Conservation (phyloP, 2,329 filamentous ascomycete species). For the Hypoxylon sp. region DNA sequence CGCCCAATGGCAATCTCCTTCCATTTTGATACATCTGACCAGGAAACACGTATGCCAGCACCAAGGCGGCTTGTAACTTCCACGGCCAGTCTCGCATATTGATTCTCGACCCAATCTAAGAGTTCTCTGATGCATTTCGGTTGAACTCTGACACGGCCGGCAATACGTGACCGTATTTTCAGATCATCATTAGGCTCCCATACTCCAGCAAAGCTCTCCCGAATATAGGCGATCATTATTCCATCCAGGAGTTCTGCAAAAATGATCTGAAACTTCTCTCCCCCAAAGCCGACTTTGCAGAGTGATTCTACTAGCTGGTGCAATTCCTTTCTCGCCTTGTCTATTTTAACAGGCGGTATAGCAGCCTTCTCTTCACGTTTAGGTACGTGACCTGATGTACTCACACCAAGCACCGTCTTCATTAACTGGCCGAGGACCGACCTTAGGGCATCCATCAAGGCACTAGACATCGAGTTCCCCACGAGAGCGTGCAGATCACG, state of each 20-base stretch:
- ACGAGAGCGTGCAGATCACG: constrained; percentile 76
- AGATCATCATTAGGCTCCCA: constrained; percentile 64
- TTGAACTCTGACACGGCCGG: constrained; percentile 56
- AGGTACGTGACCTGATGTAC: constrained; percentile 17
- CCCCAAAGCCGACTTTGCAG: constrained; percentile 75
- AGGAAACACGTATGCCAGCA: constrained; percentile 60
- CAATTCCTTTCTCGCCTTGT: constrained; percentile 65
- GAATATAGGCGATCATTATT: constrained; percentile 75
- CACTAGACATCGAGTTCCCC: constrained; percentile 71
- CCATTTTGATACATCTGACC: constrained; percentile 75
- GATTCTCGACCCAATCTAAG: constrained; percentile 76
- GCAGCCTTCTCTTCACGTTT: constrained; percentile 31
- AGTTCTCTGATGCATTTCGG: constrained; percentile 72
- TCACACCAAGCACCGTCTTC: constrained; percentile 63
- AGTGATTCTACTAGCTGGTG: constrained; percentile 71
- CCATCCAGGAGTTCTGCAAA: constrained; percentile 80
- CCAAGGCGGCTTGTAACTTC: constrained; percentile 69
- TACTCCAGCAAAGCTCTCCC: constrained; percentile 72
- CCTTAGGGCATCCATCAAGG: constrained; percentile 68
- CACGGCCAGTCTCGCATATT: constrained; percentile 74
- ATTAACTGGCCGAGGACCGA: constrained; percentile 69
- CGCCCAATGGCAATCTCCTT: constrained; percentile 78
- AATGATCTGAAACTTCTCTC: constrained; percentile 77
- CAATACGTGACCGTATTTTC: constrained; percentile 43
- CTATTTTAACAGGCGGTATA: constrained; percentile 52